Conservation (phyloP, 192 early-diverging fungal species). For the Entrophospora sp. region DNA sequence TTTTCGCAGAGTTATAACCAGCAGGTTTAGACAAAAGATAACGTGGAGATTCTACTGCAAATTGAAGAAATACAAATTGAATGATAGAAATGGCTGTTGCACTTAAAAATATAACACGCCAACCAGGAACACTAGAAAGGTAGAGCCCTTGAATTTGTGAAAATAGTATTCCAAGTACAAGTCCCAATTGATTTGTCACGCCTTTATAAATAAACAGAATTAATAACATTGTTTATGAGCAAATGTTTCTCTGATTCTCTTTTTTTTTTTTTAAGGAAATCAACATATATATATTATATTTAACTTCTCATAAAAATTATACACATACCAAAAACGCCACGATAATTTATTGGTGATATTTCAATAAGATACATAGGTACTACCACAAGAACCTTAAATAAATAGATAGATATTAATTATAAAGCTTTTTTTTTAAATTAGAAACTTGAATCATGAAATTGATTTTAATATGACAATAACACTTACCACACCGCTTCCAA, state of each 20-base stretch:
- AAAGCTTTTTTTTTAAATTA: neutral
- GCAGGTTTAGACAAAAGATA: constrained; percentile 48
- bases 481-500: constrained; percentile 63
- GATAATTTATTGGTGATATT: constrained; percentile 52
- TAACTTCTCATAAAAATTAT: no score
- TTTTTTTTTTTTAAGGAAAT: no score
- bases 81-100: constrained; percentile 49
- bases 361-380: constrained; percentile 79
- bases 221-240: neutral
- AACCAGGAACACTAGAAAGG: constrained; percentile 48
- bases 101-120: constrained; percentile 65
- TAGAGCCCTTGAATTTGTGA: constrained; percentile 62
- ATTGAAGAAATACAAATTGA: constrained; percentile 57
- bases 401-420: neutral
- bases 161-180: constrained; percentile 70
- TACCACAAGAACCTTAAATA: constrained; percentile 45
- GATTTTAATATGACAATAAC: neutral
- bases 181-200: constrained; percentile 77
- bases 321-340: constrained; percentile 62
- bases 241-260: no score
- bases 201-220: constrained; percentile 25
- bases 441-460: neutral
- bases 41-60: constrained; percentile 76
- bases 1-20: constrained; percentile 40
- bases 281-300: neutral